Evolutionary conservation across 2,329 filamentous ascomycete species (phyloP).

Genomic region (Hypoxylon rubiginosum): DNA sequence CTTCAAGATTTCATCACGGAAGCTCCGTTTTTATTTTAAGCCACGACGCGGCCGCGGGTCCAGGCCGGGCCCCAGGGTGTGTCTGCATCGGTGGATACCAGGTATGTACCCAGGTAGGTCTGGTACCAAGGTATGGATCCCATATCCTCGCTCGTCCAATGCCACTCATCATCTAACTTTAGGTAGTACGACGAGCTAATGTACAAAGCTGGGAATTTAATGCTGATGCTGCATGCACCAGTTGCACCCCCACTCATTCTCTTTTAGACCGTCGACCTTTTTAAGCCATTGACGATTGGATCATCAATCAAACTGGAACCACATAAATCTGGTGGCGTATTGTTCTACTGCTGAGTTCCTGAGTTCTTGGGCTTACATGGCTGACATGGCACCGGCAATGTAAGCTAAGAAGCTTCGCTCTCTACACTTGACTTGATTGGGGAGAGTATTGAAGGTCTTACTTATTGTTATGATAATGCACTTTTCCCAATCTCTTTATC

Average conservation of each 20-base stretch:
- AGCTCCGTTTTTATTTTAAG: conserved; percentile 32
- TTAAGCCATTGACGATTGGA: conserved; percentile 1
- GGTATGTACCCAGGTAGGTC: too few species aligned
- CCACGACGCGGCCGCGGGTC: conserved; percentile 28
- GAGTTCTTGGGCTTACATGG: conserved; percentile 15
- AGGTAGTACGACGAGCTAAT: not conserved
- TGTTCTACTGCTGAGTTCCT: too few species aligned
- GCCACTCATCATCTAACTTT: not conserved
- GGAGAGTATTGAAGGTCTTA: conserved; percentile 16
- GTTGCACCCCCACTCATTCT: conserved; percentile 18
- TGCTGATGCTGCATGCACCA: too few species aligned
- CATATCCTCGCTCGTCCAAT: not conserved
- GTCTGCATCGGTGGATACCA: conserved; percentile 18
- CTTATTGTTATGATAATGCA: conserved; percentile 19
- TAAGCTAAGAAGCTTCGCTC: conserved; percentile 33
- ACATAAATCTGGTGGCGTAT: conserved; percentile 25
- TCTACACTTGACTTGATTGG: conserved; percentile 21
- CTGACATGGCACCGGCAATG: conserved; percentile 27
- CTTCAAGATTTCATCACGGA: conserved; percentile 16
- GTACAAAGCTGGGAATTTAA: conserved; percentile 17
- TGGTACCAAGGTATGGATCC: too few species aligned
- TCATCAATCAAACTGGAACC: conserved; percentile 28
- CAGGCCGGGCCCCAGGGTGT: conserved; percentile 12
- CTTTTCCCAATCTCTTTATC: conserved; percentile 8
- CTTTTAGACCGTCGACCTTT: conserved; percentile 13